Conservation (phyloP, 192 early-diverging fungal species). For the Entomortierella beljakovae region DNA sequence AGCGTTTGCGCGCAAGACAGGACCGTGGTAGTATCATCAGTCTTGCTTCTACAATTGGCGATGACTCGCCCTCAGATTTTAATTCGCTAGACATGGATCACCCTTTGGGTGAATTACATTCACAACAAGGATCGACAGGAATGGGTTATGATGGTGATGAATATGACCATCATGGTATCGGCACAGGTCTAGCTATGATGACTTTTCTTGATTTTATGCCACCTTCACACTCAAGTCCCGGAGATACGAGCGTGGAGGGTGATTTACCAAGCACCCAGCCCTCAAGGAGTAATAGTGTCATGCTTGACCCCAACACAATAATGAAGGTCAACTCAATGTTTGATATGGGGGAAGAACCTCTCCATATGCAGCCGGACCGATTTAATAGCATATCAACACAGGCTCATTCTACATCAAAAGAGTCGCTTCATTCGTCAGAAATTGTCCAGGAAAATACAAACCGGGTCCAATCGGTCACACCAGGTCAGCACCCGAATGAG, state of each 20-base stretch:
- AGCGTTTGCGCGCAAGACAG: conserved; percentile 36
- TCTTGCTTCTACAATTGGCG: conserved; percentile 42
- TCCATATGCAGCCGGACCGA: conserved; percentile 21
- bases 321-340: conserved; percentile 38
- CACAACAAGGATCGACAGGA: conserved; percentile 16
- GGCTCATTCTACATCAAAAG: conserved; percentile 19
- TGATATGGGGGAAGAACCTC: conserved; percentile 17
- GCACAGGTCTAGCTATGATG: conserved; percentile 47
- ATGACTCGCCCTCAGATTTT: conserved; percentile 51
- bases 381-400: not conserved
- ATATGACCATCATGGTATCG: conserved; percentile 49
- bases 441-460: not conserved
- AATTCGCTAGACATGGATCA: conserved; percentile 32
- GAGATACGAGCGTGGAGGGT: conserved; percentile 22
- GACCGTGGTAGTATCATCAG: conserved; percentile 55
- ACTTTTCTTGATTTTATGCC: conserved; percentile 41
- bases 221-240: conserved; percentile 36
- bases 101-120: conserved; percentile 24
- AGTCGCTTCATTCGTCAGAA: conserved; percentile 1
- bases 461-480: conserved; percentile 8
- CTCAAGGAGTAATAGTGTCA: conserved; percentile 47
- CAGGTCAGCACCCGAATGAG: conserved; percentile 49
- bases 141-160: conserved; percentile 36
- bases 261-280: conserved; percentile 37
- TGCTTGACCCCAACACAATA: conserved; percentile 30